Percentiles rank a stretch among this genome's conserved stretches.
These are phyloP conservation scores for Cinchona pubescens DNA, from an alignment of 257 asterid species.

Conservation along the genomic window DNA sequence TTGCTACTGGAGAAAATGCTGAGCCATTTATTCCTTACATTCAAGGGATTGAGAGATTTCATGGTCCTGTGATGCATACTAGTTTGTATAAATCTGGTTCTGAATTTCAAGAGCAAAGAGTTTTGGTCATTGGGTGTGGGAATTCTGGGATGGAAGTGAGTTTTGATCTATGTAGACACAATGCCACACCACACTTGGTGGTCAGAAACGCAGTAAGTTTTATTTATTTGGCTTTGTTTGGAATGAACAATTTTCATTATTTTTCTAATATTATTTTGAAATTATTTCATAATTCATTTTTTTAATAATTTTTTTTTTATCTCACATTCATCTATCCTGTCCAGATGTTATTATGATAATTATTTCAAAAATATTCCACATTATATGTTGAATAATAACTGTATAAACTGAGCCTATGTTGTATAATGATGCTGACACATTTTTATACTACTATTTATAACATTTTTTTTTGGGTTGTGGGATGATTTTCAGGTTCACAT, in stretches of 20 bases:
- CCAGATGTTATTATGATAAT: too few species aligned
- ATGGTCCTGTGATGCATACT: constrained; percentile 60
- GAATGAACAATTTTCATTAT: too few species aligned
- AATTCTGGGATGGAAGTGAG: constrained; percentile 98
- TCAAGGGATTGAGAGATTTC: constrained; percentile 50
- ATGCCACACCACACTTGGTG: constrained; percentile 71
- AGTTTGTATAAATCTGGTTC: constrained; percentile 59
- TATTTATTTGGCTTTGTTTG: too few species aligned
- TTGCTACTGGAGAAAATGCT: constrained; percentile 88
- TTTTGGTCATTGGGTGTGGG: constrained; percentile 80
- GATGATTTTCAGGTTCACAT: constrained; percentile 61
- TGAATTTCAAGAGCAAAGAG: constrained; percentile 43
- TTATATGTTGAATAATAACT: too few species aligned
- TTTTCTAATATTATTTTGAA: too few species aligned
- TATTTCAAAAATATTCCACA: too few species aligned
- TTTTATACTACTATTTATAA: too few species aligned
- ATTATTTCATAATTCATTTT: too few species aligned
- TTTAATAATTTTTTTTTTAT: neutral
- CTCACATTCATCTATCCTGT: too few species aligned
- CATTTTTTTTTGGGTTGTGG: neutral
- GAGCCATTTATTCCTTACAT: constrained; percentile 70
- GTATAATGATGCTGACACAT: too few species aligned
- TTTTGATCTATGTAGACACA: constrained; percentile 62
- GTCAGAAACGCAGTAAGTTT: constrained; percentile 73
- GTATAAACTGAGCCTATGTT: too few species aligned